Evolutionary conservation across 2,329 filamentous ascomycete species (phyloP).

Genomic region (Sporothrix mexicana): DNA sequence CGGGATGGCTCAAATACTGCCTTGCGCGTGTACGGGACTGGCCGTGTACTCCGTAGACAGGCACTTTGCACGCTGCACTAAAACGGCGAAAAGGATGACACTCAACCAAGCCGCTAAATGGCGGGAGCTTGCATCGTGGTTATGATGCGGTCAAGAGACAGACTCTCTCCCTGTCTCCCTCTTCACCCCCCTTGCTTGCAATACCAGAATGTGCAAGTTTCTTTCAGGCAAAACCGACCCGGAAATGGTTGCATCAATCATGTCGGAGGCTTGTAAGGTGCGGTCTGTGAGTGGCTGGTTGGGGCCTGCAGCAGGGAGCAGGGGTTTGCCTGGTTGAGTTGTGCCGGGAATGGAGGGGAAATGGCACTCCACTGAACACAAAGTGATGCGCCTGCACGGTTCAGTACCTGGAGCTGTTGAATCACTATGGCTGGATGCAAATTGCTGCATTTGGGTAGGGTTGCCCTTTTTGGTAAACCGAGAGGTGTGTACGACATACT

Average conservation of each 20-base stretch:
- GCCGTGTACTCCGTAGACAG: not conserved
- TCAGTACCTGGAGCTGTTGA: not conserved
- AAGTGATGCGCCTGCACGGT: not conserved
- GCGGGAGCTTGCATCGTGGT: not conserved
- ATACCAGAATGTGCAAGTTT: not conserved
- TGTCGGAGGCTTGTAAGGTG: constrained; percentile 13
- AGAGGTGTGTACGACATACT: not conserved
- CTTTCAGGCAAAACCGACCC: constrained; percentile 2
- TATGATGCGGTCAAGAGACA: not conserved
- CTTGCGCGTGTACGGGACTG: not conserved
- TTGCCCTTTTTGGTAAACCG: constrained; percentile 25
- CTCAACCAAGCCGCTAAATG: not conserved
- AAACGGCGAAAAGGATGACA: not conserved
- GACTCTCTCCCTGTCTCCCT: not conserved
- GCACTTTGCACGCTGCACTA: too few species aligned
- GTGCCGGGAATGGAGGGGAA: not conserved
- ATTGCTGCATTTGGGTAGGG: not conserved
- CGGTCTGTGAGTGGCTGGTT: not conserved
- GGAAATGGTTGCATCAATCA: constrained; percentile 3
- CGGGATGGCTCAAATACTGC: not conserved
- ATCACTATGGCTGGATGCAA: not conserved
- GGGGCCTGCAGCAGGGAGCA: not conserved
- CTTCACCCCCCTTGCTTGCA: not conserved
- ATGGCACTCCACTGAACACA: not conserved
- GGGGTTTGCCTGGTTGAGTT: not conserved